A percentile compares a stretch with the other conserved stretches of the same genome.
Evolutionary conservation across 768 basidiomycete genomes (phyloP).

Genomic region (Boletus speciosus): DNA sequence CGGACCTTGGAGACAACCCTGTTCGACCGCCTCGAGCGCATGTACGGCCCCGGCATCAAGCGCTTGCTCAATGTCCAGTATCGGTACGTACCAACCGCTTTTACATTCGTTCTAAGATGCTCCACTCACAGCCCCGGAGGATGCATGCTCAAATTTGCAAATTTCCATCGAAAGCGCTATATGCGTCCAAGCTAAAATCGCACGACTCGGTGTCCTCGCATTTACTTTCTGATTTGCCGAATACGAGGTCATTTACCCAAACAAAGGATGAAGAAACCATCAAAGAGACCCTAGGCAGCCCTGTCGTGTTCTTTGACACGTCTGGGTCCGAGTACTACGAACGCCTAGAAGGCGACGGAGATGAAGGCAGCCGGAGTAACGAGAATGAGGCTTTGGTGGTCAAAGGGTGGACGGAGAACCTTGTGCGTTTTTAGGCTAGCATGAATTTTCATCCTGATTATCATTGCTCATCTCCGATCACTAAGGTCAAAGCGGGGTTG

Average conservation of each 20-base stretch:
- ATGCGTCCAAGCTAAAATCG: conserved; percentile 65
- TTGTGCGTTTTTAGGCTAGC: conserved; percentile 46
- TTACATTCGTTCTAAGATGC: not conserved
- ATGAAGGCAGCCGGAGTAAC: conserved; percentile 89
- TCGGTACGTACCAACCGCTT: conserved; percentile 43
- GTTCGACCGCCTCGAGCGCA: conserved; percentile 85
- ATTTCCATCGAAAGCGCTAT: conserved; percentile 84
- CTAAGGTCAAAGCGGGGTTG: conserved; percentile 59
- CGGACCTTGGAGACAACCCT: conserved; percentile 82
- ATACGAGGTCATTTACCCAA: conserved; percentile 36
- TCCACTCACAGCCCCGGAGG: conserved; percentile 35
- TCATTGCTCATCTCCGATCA: not conserved
- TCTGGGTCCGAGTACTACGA: conserved; percentile 94
- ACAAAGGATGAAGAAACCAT: conserved; percentile 57
- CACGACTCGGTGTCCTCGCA: conserved; percentile 69
- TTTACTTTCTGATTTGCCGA: conserved; percentile 68
- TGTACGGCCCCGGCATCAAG: conserved; percentile 83
- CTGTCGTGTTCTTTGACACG: conserved; percentile 93
- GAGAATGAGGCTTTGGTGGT: conserved; percentile 93
- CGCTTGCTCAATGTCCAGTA: conserved; percentile 90
- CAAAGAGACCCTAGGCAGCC: conserved; percentile 68
- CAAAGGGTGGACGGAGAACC: conserved; percentile 71
- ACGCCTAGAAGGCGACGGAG: conserved; percentile 67
- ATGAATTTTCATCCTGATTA: too few relatives aligned
- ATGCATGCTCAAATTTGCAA: conserved; percentile 86